A percentile compares a stretch with the other conserved stretches of the same genome.
phyloP scores from a whole-genome alignment of 164 flowering plant genomes.

The Litsea cubeba region DNA sequence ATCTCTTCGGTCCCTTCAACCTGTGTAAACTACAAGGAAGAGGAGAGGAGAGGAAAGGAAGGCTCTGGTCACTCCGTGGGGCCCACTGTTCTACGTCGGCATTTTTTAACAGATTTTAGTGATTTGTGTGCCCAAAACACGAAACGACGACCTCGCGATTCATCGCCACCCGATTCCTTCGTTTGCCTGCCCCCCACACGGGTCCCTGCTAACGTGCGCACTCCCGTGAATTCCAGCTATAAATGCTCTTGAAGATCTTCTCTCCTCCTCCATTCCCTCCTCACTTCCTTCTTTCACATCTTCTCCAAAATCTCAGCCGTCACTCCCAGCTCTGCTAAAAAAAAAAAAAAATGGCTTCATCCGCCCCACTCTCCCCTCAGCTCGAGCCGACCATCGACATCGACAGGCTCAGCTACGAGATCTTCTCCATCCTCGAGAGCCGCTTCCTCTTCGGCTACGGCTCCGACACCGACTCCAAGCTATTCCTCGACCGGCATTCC shows the following conservation, averaged over 20 bases:
- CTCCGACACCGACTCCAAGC: conserved; percentile 15
- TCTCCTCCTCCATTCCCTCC: conserved; percentile 5
- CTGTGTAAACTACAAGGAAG: no score
- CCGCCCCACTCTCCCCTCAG: conserved; percentile 20
- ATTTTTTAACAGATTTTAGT: no score
- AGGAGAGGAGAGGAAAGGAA: no score
- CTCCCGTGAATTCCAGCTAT: conserved; percentile 6
- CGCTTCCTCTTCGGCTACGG: conserved; percentile 61
- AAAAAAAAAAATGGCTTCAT: conserved; percentile 6
- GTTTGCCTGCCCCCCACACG: neutral
- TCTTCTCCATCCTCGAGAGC: conserved; percentile 75
- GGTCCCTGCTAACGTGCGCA: conserved; percentile 12
- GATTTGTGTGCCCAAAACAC: neutral
- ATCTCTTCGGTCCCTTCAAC: no score
- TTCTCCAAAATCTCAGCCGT: conserved; percentile 1
- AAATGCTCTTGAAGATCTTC: neutral
- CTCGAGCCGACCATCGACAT: conserved; percentile 67
- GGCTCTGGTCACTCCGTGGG: no score
- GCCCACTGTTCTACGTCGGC: no score
- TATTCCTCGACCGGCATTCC: neutral
- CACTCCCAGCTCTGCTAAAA: no score
- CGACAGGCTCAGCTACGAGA: conserved; percentile 78
- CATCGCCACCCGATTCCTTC: conserved; percentile 1
- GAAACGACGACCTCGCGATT: conserved; percentile 4
- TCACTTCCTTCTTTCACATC: conserved; percentile 38